Evolutionary conservation across 805 yeast genomes (phyloP), one percentile per base, ranked within the genome.

Genomic region (Wickerhamiella occidentalis): DNA sequence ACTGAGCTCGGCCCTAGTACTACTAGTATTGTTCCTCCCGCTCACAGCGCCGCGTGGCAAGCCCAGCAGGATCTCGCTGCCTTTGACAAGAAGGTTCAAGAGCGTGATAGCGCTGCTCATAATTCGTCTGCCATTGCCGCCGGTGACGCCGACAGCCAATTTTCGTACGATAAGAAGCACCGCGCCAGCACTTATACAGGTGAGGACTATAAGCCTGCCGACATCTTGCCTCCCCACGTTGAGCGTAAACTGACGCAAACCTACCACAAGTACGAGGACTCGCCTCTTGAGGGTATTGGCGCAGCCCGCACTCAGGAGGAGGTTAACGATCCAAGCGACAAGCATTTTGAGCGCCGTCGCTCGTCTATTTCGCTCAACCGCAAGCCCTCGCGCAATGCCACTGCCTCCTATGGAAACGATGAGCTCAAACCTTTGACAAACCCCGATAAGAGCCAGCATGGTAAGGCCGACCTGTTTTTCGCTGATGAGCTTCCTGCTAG

Each of bases 221-320:
- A 60, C 19, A 57, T 55, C 19, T 33, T 58, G 11, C 61, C 66
- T 25, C 62, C 63, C 3, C 47, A 55, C 23, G 54, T 61, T 11
- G 68, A 64, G 55, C 63, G 68, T 19, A 57, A 61, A 15, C 54
- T 64, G 29, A 61, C 67, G 17, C 55, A 51, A 53, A 60, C 68
- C 15, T 46, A 55, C 43, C 67, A 64, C 56, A 57, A 60, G 53
- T 55, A 55, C n/a, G 65, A 63, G 44, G 59, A 52, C 19, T 51
- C 55, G n/a, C 56, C 53, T 3, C 51, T 38, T n/a, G 54, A 45
- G 3, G 64, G 64, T 30, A 56, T 58, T 44, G 67, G 66, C n/a
- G 61, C 57, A 6, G 67, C 68, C 4, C 54, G 65, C 17, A 51
- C 52, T 18, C 62, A 59, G 38, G 53, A 52, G 30, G 63, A 61